Percentiles rank a stretch among this genome's conserved stretches.
These are phyloP conservation scores for Lactifluus volemus DNA, from an alignment of 768 basidiomycete species.

Conservation along the genomic window DNA sequence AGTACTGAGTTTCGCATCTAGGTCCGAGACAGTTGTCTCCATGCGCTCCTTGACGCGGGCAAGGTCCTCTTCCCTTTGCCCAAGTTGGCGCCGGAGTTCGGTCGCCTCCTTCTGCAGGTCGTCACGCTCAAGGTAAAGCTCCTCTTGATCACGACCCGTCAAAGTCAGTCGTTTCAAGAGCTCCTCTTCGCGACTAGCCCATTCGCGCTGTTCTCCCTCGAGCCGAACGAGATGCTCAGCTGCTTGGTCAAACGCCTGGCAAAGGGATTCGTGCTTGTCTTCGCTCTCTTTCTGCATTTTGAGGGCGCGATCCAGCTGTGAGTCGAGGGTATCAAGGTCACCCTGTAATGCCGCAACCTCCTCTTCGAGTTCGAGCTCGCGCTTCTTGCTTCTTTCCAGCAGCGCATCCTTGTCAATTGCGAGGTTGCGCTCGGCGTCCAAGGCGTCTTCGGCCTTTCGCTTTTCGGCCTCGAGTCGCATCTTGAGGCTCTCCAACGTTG, in stretches of 20 bases:
- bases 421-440: constrained; percentile 75
- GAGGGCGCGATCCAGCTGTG: constrained; percentile 75
- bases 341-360: constrained; percentile 71
- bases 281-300: constrained; percentile 71
- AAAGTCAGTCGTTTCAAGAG: constrained; percentile 42
- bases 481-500: constrained; percentile 69
- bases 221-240: constrained; percentile 78
- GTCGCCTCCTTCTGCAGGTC: constrained; percentile 56
- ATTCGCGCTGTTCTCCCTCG: constrained; percentile 67
- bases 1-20: constrained; percentile 59
- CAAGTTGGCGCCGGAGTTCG: constrained; percentile 58
- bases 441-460: constrained; percentile 65
- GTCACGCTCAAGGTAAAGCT: constrained; percentile 38
- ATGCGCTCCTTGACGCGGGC: constrained; percentile 64
- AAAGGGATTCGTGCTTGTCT: constrained; percentile 64
- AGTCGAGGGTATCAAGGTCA: constrained; percentile 79
- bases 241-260: constrained; percentile 71
- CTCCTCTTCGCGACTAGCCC: constrained; percentile 55
- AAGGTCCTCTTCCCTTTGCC: constrained; percentile 77
- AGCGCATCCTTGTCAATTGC: constrained; percentile 76
- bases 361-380: constrained; percentile 81
- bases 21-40: constrained; percentile 52
- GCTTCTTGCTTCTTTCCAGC: constrained; percentile 74
- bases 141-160: constrained; percentile 36
- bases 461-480: constrained; percentile 82